Evolutionary conservation across 352 stramenopile genomes (phyloP).

Genomic region (Pythium volutum): DNA sequence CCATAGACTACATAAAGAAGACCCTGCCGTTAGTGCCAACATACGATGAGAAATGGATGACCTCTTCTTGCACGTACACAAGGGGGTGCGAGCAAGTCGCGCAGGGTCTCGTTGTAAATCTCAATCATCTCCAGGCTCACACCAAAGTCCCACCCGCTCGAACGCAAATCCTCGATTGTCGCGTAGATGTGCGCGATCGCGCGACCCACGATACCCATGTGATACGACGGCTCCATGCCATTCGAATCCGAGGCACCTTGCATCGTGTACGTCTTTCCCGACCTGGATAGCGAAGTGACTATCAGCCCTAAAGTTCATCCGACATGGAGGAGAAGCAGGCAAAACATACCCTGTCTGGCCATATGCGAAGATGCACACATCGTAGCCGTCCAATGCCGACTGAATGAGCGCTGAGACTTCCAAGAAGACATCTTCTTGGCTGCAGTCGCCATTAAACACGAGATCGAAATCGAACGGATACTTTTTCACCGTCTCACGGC

Average conservation of each 20-base stretch:
- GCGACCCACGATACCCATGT: conserved; percentile 81
- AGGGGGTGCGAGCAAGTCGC: conserved; percentile 85
- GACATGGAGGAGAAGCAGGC: neutral
- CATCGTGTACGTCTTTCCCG: conserved; percentile 89
- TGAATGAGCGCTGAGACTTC: conserved; percentile 95
- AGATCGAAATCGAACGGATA: conserved; percentile 97
- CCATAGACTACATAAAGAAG: conserved; percentile 31
- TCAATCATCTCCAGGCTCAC: conserved; percentile 90
- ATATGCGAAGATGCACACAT: conserved; percentile 96
- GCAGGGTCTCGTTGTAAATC: conserved; percentile 97
- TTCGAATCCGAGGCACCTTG: conserved; percentile 55
- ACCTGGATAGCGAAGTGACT: conserved; percentile 29
- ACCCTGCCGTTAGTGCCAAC: neutral
- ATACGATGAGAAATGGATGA: neutral
- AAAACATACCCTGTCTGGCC: conserved; percentile 69
- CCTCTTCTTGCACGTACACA: conserved; percentile 47
- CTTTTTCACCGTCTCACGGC: conserved; percentile 66
- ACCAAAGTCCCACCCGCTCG: conserved; percentile 71
- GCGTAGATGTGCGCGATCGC: conserved; percentile 78
- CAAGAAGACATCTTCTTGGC: conserved; percentile 96
- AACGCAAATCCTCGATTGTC: conserved; percentile 51
- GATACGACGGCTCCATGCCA: conserved; percentile 37
- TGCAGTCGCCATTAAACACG: conserved; percentile 92
- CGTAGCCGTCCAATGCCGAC: conserved; percentile 94
- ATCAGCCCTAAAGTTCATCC: neutral